Conservation (phyloP, 2,329 filamentous ascomycete genomes). For the Claviceps spartinae region DNA sequence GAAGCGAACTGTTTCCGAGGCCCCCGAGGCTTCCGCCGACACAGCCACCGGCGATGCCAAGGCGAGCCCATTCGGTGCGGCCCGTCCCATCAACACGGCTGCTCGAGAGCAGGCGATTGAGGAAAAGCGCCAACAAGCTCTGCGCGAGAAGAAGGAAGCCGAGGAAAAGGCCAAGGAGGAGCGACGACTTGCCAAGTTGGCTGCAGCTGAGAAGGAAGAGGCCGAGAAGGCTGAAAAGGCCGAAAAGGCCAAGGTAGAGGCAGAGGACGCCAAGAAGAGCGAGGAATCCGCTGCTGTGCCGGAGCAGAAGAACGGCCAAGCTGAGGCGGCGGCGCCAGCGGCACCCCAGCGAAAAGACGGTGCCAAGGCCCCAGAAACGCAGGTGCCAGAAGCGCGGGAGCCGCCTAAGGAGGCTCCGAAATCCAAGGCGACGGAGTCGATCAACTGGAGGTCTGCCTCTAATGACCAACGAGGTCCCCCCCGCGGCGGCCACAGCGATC, state of each 20-base stretch:
- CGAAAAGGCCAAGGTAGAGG: constrained; percentile 25
- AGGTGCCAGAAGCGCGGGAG: constrained; percentile 27
- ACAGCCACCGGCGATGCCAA: constrained; percentile 54
- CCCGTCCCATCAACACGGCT: constrained; percentile 85
- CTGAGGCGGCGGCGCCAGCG: constrained; percentile 1
- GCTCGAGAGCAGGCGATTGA: constrained; percentile 81
- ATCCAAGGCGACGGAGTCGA: constrained; percentile 42
- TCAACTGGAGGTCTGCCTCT: constrained; percentile 45
- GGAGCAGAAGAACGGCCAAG: constrained; percentile 19
- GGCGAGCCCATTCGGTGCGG: constrained; percentile 85
- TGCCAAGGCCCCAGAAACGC: constrained; percentile 23
- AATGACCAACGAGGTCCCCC: constrained; percentile 25
- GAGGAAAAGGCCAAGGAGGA: constrained; percentile 79
- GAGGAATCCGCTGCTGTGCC: constrained; percentile 19
- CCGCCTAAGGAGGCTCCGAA: constrained; percentile 33
- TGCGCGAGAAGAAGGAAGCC: constrained; percentile 74
- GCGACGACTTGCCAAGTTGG: constrained; percentile 45
- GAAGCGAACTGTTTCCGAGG: constrained; percentile 83
- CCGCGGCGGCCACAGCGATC: constrained; percentile 19
- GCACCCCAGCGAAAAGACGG: constrained; percentile 34
- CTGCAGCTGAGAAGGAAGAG: constrained; percentile 34
- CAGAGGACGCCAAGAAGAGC: constrained; percentile 16
- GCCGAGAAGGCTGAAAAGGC: constrained; percentile 20
- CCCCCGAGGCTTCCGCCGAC: constrained; percentile 30
- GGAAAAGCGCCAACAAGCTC: constrained; percentile 62